Percentiles rank a stretch among this genome's conserved stretches.
Conservation (phyloP, 176 grass and related monocot species). For the Eleusine coracana region DNA sequence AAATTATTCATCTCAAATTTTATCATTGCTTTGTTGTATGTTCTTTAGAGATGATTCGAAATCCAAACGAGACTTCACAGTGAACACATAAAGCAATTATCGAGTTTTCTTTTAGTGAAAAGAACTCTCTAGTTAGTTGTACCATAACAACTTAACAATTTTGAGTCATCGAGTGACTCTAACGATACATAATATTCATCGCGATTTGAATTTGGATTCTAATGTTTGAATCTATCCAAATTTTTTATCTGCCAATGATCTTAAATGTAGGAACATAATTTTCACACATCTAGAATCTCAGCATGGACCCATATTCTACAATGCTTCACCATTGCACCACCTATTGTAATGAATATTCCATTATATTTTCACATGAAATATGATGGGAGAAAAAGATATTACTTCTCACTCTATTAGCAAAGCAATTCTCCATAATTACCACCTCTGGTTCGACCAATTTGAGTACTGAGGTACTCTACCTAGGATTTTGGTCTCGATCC, state of each 20-base stretch:
- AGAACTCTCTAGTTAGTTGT: background rate
- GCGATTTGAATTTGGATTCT: too few relatives aligned
- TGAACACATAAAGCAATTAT: background rate
- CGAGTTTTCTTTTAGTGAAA: background rate
- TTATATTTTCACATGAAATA: background rate
- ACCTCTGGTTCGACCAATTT: too few relatives aligned
- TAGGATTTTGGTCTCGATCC: too few relatives aligned
- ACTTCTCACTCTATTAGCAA: too few relatives aligned
- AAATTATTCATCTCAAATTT: background rate
- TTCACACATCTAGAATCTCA: background rate
- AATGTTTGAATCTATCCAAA: background rate
- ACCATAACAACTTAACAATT: background rate
- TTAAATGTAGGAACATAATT: background rate
- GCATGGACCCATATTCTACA: background rate
- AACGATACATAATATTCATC: background rate
- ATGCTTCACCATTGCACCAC: background rate
- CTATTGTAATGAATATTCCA: background rate
- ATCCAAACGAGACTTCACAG: background rate
- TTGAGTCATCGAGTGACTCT: background rate
- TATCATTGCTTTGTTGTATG: background rate
- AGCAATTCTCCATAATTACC: too few relatives aligned
- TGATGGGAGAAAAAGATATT: too few relatives aligned
- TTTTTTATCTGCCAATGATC: background rate
- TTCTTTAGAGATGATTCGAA: background rate
- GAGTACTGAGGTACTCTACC: too few relatives aligned